Percentiles rank a stretch among this genome's conserved stretches.
These are phyloP conservation scores for Sphaceloma murrayae DNA, from an alignment of 2,329 filamentous ascomycete species.

Conservation along the genomic window DNA sequence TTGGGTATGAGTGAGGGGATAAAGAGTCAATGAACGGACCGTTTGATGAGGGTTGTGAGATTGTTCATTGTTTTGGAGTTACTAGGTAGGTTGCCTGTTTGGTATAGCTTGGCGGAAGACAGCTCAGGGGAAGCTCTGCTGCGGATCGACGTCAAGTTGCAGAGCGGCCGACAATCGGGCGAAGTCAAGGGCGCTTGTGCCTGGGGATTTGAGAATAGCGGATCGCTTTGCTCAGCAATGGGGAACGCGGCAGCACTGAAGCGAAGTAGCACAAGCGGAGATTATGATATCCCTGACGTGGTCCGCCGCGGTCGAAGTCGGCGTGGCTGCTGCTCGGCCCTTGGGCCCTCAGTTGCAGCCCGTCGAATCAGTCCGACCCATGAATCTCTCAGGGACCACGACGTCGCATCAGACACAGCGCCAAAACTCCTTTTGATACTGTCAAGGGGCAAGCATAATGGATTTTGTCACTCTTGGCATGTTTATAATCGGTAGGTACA, in stretches of 20 bases:
- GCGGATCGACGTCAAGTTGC: conserved; percentile 12
- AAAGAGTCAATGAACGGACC: conserved; percentile 51
- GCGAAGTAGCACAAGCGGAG: too few species aligned
- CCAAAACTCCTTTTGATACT: too few species aligned
- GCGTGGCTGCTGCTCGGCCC: not conserved
- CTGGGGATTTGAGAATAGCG: too few species aligned
- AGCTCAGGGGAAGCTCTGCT: conserved; percentile 14
- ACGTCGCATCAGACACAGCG: too few species aligned
- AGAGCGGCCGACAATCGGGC: not conserved
- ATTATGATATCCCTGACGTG: conserved; percentile 1
- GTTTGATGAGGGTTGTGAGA: conserved; percentile 92
- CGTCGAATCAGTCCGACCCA: too few species aligned
- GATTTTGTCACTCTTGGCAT: conserved; percentile 54
- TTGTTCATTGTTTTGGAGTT: conserved; percentile 63
- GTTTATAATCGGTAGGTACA: conserved; percentile 50
- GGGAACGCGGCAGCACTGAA: too few species aligned
- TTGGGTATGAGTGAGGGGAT: not conserved
- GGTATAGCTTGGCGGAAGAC: conserved; percentile 14
- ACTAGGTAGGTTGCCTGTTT: not conserved
- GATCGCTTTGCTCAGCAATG: too few species aligned
- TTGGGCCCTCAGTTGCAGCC: too few species aligned
- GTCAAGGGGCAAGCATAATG: too few species aligned
- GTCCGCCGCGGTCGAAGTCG: conserved; percentile 4
- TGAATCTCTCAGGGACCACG: too few species aligned
- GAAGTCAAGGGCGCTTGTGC: conserved; percentile 6